Percentiles rank a stretch among this genome's conserved stretches.
These are phyloP conservation scores for Malassezia vespertilionis DNA, from an alignment of 1,284 basidiomycete species.

Conservation along the genomic window DNA sequence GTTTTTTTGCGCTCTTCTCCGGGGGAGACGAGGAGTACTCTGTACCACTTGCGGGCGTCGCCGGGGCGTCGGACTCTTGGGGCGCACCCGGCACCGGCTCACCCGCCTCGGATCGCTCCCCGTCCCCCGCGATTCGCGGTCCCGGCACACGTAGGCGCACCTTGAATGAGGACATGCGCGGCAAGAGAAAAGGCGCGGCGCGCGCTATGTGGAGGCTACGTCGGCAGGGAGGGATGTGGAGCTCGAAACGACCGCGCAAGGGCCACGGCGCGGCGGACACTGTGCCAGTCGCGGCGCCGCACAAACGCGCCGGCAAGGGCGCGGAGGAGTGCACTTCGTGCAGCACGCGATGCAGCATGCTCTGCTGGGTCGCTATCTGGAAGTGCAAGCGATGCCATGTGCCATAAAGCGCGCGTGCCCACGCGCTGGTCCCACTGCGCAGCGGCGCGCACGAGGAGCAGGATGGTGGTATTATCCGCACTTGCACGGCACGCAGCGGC, in stretches of 20 bases:
- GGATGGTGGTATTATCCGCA: background rate
- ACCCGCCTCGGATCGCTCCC: background rate
- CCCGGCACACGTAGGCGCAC: conserved; percentile 16
- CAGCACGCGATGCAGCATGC: background rate
- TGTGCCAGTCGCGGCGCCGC: conserved; percentile 2
- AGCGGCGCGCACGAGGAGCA: conserved; percentile 4
- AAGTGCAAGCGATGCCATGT: conserved; percentile 5
- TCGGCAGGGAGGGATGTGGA: background rate
- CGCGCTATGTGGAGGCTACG: conserved; percentile 13
- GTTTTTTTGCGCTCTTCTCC: background rate
- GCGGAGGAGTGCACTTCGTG: background rate
- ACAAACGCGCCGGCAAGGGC: conserved; percentile 6
- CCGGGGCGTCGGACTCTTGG: background rate
- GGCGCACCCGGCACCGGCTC: conserved; percentile 1
- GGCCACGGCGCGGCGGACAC: conserved; percentile 1
- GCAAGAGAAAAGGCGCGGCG: background rate
- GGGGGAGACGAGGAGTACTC: background rate
- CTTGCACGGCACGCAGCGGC: background rate
- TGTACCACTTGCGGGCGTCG: background rate
- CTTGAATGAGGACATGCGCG: conserved; percentile 13
- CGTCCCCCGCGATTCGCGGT: too few species aligned
- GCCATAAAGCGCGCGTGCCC: conserved; percentile 11
- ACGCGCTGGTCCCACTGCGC: conserved; percentile 7
- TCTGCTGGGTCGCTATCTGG: background rate
- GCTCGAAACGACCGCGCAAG: conserved; percentile 1